Percentiles rank a stretch among this genome's conserved stretches.
phyloP scores from a whole-genome alignment of 2,329 filamentous ascomycete species.

The Teratosphaeria epicoccoides region DNA sequence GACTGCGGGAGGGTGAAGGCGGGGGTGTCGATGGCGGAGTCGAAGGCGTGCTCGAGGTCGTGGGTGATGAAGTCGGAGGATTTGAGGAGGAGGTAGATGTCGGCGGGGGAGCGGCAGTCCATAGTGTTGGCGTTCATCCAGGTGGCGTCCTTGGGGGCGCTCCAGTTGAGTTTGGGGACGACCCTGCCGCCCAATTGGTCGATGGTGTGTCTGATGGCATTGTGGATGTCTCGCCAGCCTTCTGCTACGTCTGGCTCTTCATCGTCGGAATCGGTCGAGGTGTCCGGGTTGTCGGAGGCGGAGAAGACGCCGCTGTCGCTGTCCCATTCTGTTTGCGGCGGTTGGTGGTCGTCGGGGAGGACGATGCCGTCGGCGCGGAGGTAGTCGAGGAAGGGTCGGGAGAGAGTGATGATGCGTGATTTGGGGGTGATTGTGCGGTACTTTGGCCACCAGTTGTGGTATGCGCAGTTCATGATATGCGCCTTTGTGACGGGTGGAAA shows the following conservation, averaged over 20 bases:
- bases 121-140: conserved; percentile 88
- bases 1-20: conserved; percentile 13
- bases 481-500: conserved; percentile 77
- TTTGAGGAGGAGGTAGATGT: conserved; percentile 89
- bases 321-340: conserved; percentile 28
- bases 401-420: conserved; percentile 71
- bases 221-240: conserved; percentile 61
- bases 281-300: conserved; percentile 33
- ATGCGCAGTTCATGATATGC: conserved; percentile 90
- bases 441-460: conserved; percentile 81
- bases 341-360: conserved; percentile 58
- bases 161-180: conserved; percentile 94
- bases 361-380: conserved; percentile 88
- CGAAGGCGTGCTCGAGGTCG: conserved; percentile 86
- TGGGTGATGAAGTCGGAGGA: conserved; percentile 91
- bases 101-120: conserved; percentile 78
- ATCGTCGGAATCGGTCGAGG: conserved; percentile 31
- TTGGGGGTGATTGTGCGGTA: conserved; percentile 76
- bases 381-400: conserved; percentile 67
- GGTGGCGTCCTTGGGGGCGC: conserved; percentile 85
- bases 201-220: conserved; percentile 66
- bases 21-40: conserved; percentile 48
- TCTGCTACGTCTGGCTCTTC: conserved; percentile 53
- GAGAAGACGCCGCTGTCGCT: conserved; percentile 44
- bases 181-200: conserved; percentile 73